These are phyloP conservation scores for Graphilbum ipis-grandicollis DNA, from an alignment of 2,329 filamentous ascomycete genomes.

Conservation along the genomic window DNA sequence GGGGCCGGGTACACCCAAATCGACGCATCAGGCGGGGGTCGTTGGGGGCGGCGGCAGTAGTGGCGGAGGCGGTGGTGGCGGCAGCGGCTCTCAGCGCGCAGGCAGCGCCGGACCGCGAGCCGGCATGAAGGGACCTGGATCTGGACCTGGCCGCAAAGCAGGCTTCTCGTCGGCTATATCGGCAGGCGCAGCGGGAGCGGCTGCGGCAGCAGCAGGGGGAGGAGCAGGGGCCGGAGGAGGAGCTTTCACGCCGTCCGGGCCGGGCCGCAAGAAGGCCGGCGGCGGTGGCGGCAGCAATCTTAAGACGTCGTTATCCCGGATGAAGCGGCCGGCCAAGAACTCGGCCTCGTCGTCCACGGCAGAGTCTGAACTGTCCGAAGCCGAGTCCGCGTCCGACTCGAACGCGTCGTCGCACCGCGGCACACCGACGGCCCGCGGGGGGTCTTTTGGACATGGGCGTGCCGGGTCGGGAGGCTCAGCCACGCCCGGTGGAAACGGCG, in stretches of 20 bases:
- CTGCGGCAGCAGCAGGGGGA: too few relatives aligned
- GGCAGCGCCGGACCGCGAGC: conserved; percentile 44
- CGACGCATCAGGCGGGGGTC: too few relatives aligned
- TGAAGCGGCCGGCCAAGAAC: conserved; percentile 43
- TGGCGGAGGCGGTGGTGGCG: too few relatives aligned
- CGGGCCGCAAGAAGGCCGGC: conserved; percentile 29
- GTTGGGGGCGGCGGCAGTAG: too few relatives aligned
- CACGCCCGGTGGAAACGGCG: neutral
- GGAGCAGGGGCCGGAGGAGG: too few relatives aligned
- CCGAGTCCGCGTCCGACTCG: conserved; percentile 35
- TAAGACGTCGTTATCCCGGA: conserved; percentile 45
- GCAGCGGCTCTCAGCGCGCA: conserved; percentile 18
- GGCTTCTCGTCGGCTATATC: conserved; percentile 20
- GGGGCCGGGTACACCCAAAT: conserved; percentile 45
- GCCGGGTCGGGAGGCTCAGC: neutral
- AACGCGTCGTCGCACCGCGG: conserved; percentile 28
- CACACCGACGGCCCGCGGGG: conserved; percentile 19
- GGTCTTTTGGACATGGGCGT: conserved; percentile 10
- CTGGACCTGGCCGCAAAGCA: conserved; percentile 24
- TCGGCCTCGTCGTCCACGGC: conserved; percentile 41
- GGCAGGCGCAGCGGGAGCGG: neutral
- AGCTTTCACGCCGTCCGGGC: conserved; percentile 10
- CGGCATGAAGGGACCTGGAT: conserved; percentile 24
- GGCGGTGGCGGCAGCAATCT: conserved; percentile 16
- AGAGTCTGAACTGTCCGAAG: conserved; percentile 49